Base-by-base conservation (phyloP, 1,284 basidiomycete genomes). In the Gomphus sp. region DNA sequence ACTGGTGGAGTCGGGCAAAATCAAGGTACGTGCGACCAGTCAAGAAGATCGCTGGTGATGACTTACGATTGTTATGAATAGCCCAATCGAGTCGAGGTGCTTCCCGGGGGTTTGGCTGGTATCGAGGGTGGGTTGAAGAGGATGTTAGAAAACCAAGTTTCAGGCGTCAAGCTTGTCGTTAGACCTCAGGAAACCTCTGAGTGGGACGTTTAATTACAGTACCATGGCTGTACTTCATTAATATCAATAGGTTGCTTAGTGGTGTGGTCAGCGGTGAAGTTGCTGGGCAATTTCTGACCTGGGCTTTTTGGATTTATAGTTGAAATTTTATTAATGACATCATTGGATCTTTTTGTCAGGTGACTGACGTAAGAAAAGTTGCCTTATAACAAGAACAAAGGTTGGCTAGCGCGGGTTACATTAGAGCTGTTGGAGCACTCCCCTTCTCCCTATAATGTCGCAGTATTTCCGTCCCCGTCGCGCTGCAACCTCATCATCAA, bases 81-180 rank as follows among this genome's bases (percentile, higher is more conserved):
- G 74, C 71, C 76, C 0, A 75, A 74, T 61, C 66, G 67, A 1
- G 64, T 73, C 2, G 75, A 80, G 63, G 67, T 80, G 10, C 65
- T 84, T 3, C 70, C 75, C 0, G 67, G 69, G 36, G 81, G 82
- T 5, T 67, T 84, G 9, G 63, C 63, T 3, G 80, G 76, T 2
- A 74, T 84, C 16, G 51, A 64, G 0, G 70, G 61, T 9, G 82
- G 77, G 0, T 63, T 84, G 56, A 66, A 73, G 37, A 68, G 69
- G 58, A 52, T 84, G 65, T 66, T 70, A 62, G 62, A 66, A 1
- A 68, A 72, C 9, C 63, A 74, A 55, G 71, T 82, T 14, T 81
- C 78, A 31, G 79, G 73, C 2, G 65, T 67, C n/a, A 82, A 84
- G 64, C 67, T 84, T 10, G 70, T 84, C 12, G 76, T 64, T 1